Conservation (phyloP, 371 early-diverging fungal species). For the Syncephalastrum sp. region DNA sequence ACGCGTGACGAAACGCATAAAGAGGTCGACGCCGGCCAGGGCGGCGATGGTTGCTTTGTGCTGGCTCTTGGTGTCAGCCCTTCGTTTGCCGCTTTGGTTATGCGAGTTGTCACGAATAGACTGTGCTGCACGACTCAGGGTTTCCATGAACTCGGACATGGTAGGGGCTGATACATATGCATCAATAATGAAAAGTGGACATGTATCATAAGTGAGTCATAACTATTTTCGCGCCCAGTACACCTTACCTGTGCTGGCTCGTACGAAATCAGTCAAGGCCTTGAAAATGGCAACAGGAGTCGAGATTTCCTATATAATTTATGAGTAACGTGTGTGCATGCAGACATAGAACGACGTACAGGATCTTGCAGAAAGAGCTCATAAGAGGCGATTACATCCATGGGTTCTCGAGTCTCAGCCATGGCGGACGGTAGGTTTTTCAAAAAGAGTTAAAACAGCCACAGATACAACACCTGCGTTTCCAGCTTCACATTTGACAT, state of each 20-base stretch:
- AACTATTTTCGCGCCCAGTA: not conserved
- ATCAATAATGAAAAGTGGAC: not conserved
- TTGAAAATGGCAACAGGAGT: slow-evolving; percentile 88
- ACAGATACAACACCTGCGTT: no score
- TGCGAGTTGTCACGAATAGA: slow-evolving; percentile 51
- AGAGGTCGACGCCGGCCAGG: slow-evolving; percentile 88
- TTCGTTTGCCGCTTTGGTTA: slow-evolving; percentile 1
- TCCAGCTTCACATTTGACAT: no score
- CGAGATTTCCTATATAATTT: slow-evolving; percentile 64
- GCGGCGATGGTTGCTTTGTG: slow-evolving; percentile 53
- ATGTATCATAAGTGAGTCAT: not conserved
- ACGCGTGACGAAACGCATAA: slow-evolving; percentile 76
- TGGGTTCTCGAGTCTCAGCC: not conserved
- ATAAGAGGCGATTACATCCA: slow-evolving; percentile 21
- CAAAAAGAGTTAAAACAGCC: no score
- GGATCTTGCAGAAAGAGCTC: slow-evolving; percentile 24
- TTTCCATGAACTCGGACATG: slow-evolving; percentile 86
- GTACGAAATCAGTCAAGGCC: slow-evolving; percentile 75
- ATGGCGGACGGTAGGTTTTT: no score
- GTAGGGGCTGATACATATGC: slow-evolving; percentile 60
- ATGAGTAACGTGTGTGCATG: not conserved
- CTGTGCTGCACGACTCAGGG: slow-evolving; percentile 68
- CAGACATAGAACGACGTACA: slow-evolving; percentile 9
- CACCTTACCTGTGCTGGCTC: slow-evolving; percentile 59
- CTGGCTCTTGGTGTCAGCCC: slow-evolving; percentile 25